Evolutionary conservation across 495 filamentous ascomycete species (phyloP).

Genomic region (Podospora anserina): DNA sequence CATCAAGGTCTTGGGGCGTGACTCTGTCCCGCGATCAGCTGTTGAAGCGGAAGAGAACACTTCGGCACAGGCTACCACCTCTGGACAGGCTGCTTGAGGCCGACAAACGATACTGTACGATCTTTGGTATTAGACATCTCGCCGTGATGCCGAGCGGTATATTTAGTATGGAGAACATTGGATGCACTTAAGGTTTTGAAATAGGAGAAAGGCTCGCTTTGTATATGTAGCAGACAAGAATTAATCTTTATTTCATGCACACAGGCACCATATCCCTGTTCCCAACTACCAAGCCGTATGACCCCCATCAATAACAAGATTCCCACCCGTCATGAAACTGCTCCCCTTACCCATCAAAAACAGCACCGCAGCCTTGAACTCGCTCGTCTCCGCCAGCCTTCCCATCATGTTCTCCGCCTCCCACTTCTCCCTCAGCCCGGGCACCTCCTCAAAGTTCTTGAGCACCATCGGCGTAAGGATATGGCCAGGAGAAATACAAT

Average conservation of each 20-base stretch:
- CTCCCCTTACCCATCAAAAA: conserved; percentile 61
- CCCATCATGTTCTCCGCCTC: conserved; percentile 70
- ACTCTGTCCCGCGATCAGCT: background rate
- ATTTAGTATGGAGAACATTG: background rate
- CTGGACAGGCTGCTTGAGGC: background rate
- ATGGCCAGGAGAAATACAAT: conserved; percentile 65
- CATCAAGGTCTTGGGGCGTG: background rate
- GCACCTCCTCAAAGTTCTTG: conserved; percentile 63
- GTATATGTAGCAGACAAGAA: background rate
- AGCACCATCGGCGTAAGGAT: conserved; percentile 71
- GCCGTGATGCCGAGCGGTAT: too few relatives aligned
- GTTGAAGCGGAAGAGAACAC: background rate
- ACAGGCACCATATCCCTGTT: background rate
- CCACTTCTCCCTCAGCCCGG: conserved; percentile 57
- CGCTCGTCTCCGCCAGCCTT: conserved; percentile 57
- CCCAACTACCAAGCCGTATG: conserved; percentile 47
- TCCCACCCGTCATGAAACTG: conserved; percentile 68
- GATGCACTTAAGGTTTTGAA: background rate
- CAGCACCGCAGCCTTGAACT: conserved; percentile 61
- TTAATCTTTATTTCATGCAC: conserved; percentile 26
- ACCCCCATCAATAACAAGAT: conserved; percentile 60
- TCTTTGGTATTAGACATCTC: too few relatives aligned
- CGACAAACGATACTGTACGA: background rate
- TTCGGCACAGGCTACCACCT: background rate
- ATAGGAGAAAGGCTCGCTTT: background rate